Evolutionary conservation across 495 filamentous ascomycete species (phyloP).

Genomic region (Aspergillus sclerotioniger): DNA sequence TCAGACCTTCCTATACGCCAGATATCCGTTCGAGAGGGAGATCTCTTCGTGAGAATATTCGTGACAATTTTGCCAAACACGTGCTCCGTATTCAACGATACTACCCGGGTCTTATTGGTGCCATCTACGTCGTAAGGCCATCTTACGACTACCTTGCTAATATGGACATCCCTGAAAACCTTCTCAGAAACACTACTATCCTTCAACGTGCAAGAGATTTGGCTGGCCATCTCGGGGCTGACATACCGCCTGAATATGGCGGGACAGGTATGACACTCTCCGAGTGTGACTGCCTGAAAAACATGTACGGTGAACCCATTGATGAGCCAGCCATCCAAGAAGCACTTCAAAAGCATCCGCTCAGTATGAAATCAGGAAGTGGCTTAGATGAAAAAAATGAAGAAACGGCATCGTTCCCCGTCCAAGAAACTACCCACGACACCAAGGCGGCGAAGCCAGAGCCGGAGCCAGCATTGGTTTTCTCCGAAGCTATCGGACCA

Average conservation of each 20-base stretch:
- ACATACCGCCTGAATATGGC: slow-evolving; percentile 7
- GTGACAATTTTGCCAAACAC: neutral
- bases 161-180: slow-evolving; percentile 9
- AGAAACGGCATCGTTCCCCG: neutral
- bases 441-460: neutral
- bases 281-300: neutral
- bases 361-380: neutral
- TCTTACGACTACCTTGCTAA: slow-evolving; percentile 8
- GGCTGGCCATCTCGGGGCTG: slow-evolving; percentile 2
- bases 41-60: neutral
- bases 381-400: neutral
- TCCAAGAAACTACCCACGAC: neutral
- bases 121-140: slow-evolving; percentile 5
- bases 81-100: neutral
- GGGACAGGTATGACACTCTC: neutral
- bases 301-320: no score
- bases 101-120: slow-evolving; percentile 2
- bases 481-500: slow-evolving; percentile 15
- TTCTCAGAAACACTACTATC: slow-evolving; percentile 2
- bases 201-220: slow-evolving; percentile 3
- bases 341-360: no score
- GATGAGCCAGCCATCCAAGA: no score
- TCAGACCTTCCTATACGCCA: neutral
- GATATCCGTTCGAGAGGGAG: neutral
- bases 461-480: slow-evolving; percentile 12